phyloP scores from a whole-genome alignment of 176 grass and related monocot genomes.

The Hordeum vulgare region DNA sequence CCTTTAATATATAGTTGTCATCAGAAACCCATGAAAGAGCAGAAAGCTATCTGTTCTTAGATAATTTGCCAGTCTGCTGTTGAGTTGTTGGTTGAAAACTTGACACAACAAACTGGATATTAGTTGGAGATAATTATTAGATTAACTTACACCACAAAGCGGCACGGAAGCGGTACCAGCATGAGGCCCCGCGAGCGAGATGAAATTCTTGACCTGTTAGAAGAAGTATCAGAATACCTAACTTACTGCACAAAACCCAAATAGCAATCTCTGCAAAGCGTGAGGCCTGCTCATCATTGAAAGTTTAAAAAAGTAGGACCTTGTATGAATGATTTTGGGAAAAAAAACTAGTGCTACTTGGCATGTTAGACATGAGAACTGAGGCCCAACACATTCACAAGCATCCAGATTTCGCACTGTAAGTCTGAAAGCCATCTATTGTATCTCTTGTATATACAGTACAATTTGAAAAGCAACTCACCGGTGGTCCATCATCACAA shows the following conservation, averaged over 20 bases:
- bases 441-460: not conserved
- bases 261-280: not conserved
- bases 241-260: not conserved
- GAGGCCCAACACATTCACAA: not conserved
- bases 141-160: conserved; percentile 84
- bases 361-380: not conserved
- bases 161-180: conserved; percentile 94
- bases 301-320: not conserved
- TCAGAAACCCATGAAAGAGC: not conserved
- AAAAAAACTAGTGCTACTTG: not conserved
- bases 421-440: not conserved
- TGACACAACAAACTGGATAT: conserved; percentile 18
- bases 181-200: conserved; percentile 88
- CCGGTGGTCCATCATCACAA: conserved; percentile 71
- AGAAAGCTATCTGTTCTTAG: not conserved
- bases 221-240: conserved; percentile 15
- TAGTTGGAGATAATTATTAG: conserved; percentile 8
- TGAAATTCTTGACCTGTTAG: conserved; percentile 86
- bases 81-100: conserved; percentile 3
- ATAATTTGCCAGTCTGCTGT: not conserved
- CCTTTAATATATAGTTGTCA: not conserved
- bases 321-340: not conserved
- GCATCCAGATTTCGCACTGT: not conserved
- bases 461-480: conserved; percentile 34
- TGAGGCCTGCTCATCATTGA: not conserved